A percentile compares a stretch with the other conserved stretches of the same genome.
phyloP scores from a whole-genome alignment of 179 eudicot genomes.

The Camellia oleifera region DNA sequence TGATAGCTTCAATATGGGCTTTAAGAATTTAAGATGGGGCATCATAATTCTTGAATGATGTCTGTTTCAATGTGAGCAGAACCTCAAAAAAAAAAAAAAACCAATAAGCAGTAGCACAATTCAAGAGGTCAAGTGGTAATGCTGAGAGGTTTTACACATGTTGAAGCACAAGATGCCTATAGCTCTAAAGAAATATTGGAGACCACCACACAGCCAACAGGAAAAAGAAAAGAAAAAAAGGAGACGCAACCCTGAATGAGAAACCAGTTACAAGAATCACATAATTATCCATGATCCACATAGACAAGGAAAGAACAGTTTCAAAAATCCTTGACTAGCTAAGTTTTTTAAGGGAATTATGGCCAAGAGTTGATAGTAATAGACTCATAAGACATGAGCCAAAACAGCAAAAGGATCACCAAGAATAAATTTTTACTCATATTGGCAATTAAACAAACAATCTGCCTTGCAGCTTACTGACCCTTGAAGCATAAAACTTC shows the following conservation, averaged over 20 bases:
- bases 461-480: background rate
- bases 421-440: background rate
- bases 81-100: background rate
- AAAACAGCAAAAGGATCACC: conserved; percentile 5
- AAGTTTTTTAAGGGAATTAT: background rate
- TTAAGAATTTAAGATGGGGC: background rate
- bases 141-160: background rate
- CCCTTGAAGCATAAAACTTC: background rate
- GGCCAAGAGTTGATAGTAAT: background rate
- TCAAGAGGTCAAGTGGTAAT: background rate
- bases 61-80: background rate
- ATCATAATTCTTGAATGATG: background rate
- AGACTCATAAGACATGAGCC: background rate
- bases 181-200: background rate
- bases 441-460: background rate
- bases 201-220: background rate
- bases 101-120: background rate
- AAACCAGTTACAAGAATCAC: background rate
- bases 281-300: background rate
- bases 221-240: background rate
- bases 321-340: conserved; percentile 2
- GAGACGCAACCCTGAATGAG: background rate
- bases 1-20: background rate
- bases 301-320: background rate
- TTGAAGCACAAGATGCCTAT: background rate